Evolutionary conservation across 768 basidiomycete genomes (phyloP), one percentile per base, ranked within the genome.

Genomic region (Russula sp.): DNA sequence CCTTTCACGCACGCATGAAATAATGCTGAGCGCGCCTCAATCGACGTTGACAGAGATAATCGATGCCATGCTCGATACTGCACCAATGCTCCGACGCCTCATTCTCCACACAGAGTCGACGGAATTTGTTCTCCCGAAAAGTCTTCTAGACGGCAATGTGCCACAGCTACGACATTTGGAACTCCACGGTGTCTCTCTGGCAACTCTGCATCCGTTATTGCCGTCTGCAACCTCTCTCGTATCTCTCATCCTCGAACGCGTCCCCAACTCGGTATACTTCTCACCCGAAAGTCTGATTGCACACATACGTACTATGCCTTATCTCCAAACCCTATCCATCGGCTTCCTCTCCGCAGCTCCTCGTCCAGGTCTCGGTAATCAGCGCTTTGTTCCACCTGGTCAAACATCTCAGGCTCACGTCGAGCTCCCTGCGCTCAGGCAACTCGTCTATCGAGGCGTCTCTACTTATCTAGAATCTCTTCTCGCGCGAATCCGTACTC

Each of bases 171-270:
- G 55, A n/a, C 18, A 36, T 34, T 40, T 65, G 24, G 51, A 44
- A 42, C 60, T 65, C 26, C 52, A 42, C 16, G 59, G 64, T 57
- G 55, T 38, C 24, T 51, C 59, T 26, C 42, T 65, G 22, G 40
- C 55, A 6, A 44, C 59, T 3, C 11, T 61, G 4, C 40, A 28
- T 38, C 64, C 64, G 9, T 38, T 65, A 26, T 30, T 65, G 14
- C 13, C 40, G 1, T 57, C 59, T 24, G 18, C 60, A 32, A 65
- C 60, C 7, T 61, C 49, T 30, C 64, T 65, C 20, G 55, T 36
- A 9, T 61, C 59, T 11, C 64, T 65, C 8, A 55, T 51, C 49
- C 64, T 65, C 42, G 64, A 65, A 36, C 60, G 64, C 40, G 36
- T 65, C n/a, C 64, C 64, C 6, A 44, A 49, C 34, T 34, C 59